Conservation (phyloP, 2,329 filamentous ascomycete species). For the Claviceps digitariae region DNA sequence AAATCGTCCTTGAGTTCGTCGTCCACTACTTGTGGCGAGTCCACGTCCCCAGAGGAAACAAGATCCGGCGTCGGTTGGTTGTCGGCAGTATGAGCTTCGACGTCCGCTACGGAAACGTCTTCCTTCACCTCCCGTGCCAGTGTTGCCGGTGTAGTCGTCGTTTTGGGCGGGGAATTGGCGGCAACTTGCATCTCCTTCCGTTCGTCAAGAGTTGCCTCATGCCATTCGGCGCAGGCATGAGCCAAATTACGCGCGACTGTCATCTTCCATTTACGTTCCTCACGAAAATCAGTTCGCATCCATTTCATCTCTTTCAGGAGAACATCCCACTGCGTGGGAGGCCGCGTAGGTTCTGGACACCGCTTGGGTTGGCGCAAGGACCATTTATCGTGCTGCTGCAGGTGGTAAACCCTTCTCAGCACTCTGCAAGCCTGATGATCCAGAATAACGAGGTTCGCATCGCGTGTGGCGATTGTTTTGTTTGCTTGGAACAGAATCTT, state of each 20-base stretch:
- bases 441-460: slow-evolving; percentile 69
- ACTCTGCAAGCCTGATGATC: slow-evolving; percentile 83
- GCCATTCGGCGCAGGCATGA: slow-evolving; percentile 72
- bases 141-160: slow-evolving; percentile 12
- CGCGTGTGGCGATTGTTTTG: slow-evolving; percentile 78
- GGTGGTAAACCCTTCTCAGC: slow-evolving; percentile 71
- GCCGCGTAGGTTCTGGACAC: slow-evolving; percentile 64
- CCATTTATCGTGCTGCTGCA: slow-evolving; percentile 89
- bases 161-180: slow-evolving; percentile 32
- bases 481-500: slow-evolving; percentile 69
- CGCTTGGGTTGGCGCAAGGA: slow-evolving; percentile 80
- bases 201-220: slow-evolving; percentile 49
- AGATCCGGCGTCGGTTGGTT: slow-evolving; percentile 53
- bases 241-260: slow-evolving; percentile 69
- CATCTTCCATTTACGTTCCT: slow-evolving; percentile 90
- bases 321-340: slow-evolving; percentile 71
- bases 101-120: slow-evolving; percentile 23
- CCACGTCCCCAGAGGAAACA: slow-evolving; percentile 48
- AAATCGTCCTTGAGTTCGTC: slow-evolving; percentile 26
- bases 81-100: slow-evolving; percentile 19
- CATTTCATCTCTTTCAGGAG: slow-evolving; percentile 87
- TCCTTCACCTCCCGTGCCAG: background rate
- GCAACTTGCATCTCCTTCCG: slow-evolving; percentile 56
- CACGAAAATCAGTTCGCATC: slow-evolving; percentile 93
- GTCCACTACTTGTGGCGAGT: slow-evolving; percentile 34